Conservation (phyloP, 306 rosid species). For the Lupinus albus region DNA sequence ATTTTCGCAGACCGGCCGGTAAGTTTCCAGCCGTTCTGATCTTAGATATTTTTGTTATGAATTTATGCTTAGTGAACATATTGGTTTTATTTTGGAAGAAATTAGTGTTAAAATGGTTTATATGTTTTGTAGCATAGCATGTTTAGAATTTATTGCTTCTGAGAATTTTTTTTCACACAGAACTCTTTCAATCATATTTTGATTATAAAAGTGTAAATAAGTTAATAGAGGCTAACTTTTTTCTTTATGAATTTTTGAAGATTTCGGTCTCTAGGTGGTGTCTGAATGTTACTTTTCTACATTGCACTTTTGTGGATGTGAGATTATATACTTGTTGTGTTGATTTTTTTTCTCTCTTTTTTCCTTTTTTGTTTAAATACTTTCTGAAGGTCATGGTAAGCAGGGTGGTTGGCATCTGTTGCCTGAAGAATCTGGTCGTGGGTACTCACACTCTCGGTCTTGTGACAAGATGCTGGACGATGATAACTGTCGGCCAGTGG, state of each 20-base stretch:
- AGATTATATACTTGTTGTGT: constrained; percentile 52
- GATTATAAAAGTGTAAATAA: neutral
- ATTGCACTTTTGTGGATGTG: constrained; percentile 3
- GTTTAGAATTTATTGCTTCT: neutral
- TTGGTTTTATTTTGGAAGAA: neutral
- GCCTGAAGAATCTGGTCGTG: constrained; percentile 79
- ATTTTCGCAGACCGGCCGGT: constrained; percentile 76
- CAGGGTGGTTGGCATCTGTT: constrained; percentile 93
- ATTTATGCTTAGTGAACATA: neutral
- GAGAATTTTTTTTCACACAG: neutral
- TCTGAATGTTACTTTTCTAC: constrained; percentile 4
- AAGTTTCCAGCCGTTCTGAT: constrained; percentile 29
- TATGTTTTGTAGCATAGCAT: neutral
- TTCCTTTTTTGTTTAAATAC: constrained; percentile 43
- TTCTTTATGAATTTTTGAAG: constrained; percentile 38
- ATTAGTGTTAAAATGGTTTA: neutral
- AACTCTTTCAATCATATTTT: neutral
- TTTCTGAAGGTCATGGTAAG: constrained; percentile 92
- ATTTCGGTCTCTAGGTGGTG: constrained; percentile 38
- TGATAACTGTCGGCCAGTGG: constrained; percentile 54
- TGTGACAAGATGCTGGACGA: constrained; percentile 76
- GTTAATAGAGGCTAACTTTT: neutral
- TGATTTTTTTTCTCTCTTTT: constrained; percentile 42
- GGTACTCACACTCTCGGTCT: constrained; percentile 71
- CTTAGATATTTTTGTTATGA: neutral